Evolutionary conservation across 2,329 filamentous ascomycete genomes (phyloP).

Genomic region (Monosporascus ibericus): DNA sequence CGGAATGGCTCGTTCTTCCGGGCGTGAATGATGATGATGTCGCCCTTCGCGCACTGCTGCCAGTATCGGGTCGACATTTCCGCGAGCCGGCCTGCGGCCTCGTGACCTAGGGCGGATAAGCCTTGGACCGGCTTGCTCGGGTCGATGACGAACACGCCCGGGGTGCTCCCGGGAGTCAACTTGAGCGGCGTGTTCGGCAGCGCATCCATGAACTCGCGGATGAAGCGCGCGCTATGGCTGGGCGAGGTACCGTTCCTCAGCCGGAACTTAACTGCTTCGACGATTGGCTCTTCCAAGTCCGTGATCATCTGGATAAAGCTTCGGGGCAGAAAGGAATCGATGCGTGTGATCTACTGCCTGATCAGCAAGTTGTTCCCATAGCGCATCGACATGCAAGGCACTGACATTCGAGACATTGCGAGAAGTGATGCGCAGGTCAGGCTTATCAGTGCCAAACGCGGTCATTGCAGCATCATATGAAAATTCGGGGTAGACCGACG

Average conservation of each 20-base stretch:
- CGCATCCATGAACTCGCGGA: conserved; percentile 63
- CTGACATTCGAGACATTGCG: conserved; percentile 47
- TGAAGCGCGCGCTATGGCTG: conserved; percentile 35
- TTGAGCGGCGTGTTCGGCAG: conserved; percentile 53
- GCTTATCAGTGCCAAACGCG: conserved; percentile 83
- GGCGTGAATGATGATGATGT: conserved; percentile 77
- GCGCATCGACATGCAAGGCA: background rate
- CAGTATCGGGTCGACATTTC: conserved; percentile 12
- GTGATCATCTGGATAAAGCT: conserved; percentile 73
- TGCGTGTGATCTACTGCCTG: conserved; percentile 49
- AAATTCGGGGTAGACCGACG: background rate
- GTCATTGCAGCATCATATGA: conserved; percentile 75
- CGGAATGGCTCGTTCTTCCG: conserved; percentile 57
- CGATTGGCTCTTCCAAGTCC: conserved; percentile 56
- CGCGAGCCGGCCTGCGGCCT: conserved; percentile 19
- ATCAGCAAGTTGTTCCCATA: background rate
- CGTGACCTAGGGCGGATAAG: conserved; percentile 45
- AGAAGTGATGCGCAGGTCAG: conserved; percentile 66
- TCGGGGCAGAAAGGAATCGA: conserved; percentile 57
- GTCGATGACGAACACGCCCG: conserved; percentile 73
- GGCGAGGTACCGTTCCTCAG: conserved; percentile 37
- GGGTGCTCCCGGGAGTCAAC: conserved; percentile 66
- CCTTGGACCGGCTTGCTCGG: conserved; percentile 67
- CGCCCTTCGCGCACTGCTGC: conserved; percentile 56
- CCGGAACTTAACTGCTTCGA: conserved; percentile 69